Conservation (phyloP, 2,329 filamentous ascomycete species). For the Ascochyta viciae-villosae region DNA sequence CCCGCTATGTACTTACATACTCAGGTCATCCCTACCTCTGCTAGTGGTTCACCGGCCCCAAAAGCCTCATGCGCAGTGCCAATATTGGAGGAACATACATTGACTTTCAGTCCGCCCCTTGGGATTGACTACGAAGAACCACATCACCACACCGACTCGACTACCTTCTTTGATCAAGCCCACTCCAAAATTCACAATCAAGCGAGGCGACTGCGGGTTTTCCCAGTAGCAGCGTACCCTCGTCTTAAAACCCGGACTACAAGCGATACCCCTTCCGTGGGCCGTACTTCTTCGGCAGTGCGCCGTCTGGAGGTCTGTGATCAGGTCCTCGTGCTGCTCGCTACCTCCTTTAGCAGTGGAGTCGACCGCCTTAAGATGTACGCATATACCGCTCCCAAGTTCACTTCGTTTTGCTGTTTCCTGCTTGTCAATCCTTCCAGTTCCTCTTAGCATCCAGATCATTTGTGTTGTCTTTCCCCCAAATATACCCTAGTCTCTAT, state of each 20-base stretch:
- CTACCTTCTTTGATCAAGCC: neutral
- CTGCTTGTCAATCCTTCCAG: slow-evolving; percentile 17
- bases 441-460: slow-evolving; percentile 3
- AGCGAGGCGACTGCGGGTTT: slow-evolving; percentile 13
- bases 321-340: slow-evolving; percentile 33
- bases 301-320: slow-evolving; percentile 28
- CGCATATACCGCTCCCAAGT: slow-evolving; percentile 40
- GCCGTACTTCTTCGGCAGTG: slow-evolving; percentile 28
- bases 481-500: slow-evolving; percentile 19
- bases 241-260: slow-evolving; percentile 35
- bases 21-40: slow-evolving; percentile 44
- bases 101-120: slow-evolving; percentile 10
- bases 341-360: slow-evolving; percentile 29
- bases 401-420: slow-evolving; percentile 32
- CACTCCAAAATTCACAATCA: neutral
- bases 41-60: slow-evolving; percentile 34
- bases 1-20: slow-evolving; percentile 40
- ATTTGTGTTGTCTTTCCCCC: slow-evolving; percentile 3
- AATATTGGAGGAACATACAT: slow-evolving; percentile 16
- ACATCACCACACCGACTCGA: slow-evolving; percentile 14
- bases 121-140: slow-evolving; percentile 32
- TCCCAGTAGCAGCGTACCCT: slow-evolving; percentile 30
- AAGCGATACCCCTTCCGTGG: slow-evolving; percentile 32
- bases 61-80: slow-evolving; percentile 28
- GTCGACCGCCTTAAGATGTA: slow-evolving; percentile 39